Evolutionary conservation across 2,329 filamentous ascomycete species (phyloP).

Genomic region (Colletotrichum incanum): DNA sequence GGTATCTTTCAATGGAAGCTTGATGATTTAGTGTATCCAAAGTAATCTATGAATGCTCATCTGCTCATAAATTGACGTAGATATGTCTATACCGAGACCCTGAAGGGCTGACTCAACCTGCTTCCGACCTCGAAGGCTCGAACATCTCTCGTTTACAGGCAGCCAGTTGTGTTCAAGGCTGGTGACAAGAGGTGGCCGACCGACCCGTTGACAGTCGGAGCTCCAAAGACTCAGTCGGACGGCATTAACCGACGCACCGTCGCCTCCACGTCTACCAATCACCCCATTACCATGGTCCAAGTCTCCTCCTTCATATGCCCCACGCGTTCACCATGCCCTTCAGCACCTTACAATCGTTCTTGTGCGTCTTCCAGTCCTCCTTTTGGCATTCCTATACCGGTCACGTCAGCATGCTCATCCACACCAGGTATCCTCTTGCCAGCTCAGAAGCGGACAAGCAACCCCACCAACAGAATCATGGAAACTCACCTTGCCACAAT

Average conservation of each 20-base stretch:
- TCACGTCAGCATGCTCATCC: not conserved
- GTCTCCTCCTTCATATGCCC: slow-evolving; percentile 39
- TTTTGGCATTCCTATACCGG: slow-evolving; percentile 58
- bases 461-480: not conserved
- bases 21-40: too few relatives aligned
- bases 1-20: not conserved
- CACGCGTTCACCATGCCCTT: slow-evolving; percentile 58
- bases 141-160: not conserved
- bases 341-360: slow-evolving; percentile 60
- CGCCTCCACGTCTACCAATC: not conserved
- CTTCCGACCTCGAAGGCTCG: not conserved
- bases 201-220: not conserved
- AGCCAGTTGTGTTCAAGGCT: not conserved
- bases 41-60: not conserved
- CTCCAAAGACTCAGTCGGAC: not conserved
- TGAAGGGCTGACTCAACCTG: not conserved
- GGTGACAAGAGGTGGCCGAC: not conserved
- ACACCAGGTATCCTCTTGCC: not conserved
- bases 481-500: slow-evolving; percentile 62
- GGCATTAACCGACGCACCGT: not conserved
- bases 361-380: slow-evolving; percentile 61
- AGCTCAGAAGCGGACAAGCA: not conserved
- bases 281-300: not conserved
- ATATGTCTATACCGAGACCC: not conserved
- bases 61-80: not conserved